phyloP scores from a whole-genome alignment of 2,329 filamentous ascomycete species.

The Colletotrichum sublineola region DNA sequence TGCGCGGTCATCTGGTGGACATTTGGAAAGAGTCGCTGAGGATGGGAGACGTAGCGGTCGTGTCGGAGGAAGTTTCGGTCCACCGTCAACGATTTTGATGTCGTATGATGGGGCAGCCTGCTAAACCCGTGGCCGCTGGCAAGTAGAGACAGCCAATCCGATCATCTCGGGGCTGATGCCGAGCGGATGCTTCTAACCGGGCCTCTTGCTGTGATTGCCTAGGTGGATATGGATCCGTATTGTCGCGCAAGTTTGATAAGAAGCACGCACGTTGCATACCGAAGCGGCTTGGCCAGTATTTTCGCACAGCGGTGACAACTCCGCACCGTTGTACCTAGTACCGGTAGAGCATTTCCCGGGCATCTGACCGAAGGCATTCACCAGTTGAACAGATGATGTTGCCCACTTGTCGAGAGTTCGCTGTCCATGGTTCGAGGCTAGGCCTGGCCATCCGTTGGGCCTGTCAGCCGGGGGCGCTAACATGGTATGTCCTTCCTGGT shows the following conservation, averaged over 20 bases:
- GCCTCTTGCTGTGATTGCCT: not conserved
- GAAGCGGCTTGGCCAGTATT: not conserved
- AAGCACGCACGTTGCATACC: not conserved
- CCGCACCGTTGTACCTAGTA: not conserved
- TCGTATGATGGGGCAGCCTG: conserved; percentile 10
- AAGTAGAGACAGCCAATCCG: not conserved
- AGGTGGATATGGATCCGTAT: conserved; percentile 1
- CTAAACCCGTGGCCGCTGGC: not conserved
- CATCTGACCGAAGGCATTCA: conserved; percentile 29
- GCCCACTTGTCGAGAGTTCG: conserved; percentile 1
- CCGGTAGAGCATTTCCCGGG: conserved; percentile 19
- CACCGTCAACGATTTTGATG: conserved; percentile 27
- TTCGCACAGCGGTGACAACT: conserved; percentile 1
- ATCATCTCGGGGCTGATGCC: conserved; percentile 5
- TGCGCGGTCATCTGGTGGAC: conserved; percentile 9
- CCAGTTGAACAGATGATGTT: not conserved
- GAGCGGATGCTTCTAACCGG: not conserved
- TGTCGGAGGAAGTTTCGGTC: conserved; percentile 40
- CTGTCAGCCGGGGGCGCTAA: conserved; percentile 26
- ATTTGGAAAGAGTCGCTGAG: conserved; percentile 20
- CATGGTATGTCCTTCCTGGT: conserved; percentile 2
- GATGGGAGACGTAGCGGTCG: conserved; percentile 25
- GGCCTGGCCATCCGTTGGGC: conserved; percentile 29
- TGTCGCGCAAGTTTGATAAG: conserved; percentile 1
- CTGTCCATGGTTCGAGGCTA: conserved; percentile 32